Percentiles rank a stretch among this genome's conserved stretches.
Conservation (phyloP, 306 rosid species). For the Cicer cuneatum region DNA sequence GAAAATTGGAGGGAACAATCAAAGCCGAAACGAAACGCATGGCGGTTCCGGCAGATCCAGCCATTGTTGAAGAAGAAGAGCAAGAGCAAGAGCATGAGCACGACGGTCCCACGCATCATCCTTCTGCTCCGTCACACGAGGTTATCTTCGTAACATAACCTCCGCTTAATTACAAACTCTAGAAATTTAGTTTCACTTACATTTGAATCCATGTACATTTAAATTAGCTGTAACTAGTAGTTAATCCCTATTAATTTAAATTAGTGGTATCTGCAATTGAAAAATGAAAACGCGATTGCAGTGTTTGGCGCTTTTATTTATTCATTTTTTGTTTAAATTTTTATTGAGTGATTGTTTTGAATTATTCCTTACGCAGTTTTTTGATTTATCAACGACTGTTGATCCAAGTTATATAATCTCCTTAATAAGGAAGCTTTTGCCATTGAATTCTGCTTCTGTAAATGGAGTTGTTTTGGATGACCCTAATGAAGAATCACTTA, state of each 20-base stretch:
- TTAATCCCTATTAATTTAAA: background rate
- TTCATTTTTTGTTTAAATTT: background rate
- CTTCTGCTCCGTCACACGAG: conserved; percentile 76
- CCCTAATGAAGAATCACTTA: conserved; percentile 36
- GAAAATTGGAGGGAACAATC: conserved; percentile 44
- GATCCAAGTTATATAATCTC: conserved; percentile 93
- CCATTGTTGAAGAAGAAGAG: conserved; percentile 45
- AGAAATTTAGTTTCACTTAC: background rate
- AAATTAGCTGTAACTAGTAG: background rate
- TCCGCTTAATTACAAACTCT: conserved; percentile 15
- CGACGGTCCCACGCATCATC: conserved; percentile 62
- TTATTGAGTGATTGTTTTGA: conserved; percentile 36
- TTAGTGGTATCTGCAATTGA: background rate
- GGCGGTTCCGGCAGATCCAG: conserved; percentile 54
- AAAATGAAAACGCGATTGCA: conserved; percentile 18
- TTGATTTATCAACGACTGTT: conserved; percentile 87
- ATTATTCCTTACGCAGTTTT: conserved; percentile 61
- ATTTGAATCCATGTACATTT: background rate
- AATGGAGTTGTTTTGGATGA: conserved; percentile 34
- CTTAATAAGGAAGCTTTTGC: conserved; percentile 83
- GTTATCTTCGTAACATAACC: conserved; percentile 40
- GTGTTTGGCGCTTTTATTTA: background rate
- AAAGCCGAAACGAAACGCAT: conserved; percentile 19
- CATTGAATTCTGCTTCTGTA: conserved; percentile 46
- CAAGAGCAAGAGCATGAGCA: conserved; percentile 14